Base-by-base conservation (phyloP, 2,329 filamentous ascomycete species). In the Cladosporium oxysporum region DNA sequence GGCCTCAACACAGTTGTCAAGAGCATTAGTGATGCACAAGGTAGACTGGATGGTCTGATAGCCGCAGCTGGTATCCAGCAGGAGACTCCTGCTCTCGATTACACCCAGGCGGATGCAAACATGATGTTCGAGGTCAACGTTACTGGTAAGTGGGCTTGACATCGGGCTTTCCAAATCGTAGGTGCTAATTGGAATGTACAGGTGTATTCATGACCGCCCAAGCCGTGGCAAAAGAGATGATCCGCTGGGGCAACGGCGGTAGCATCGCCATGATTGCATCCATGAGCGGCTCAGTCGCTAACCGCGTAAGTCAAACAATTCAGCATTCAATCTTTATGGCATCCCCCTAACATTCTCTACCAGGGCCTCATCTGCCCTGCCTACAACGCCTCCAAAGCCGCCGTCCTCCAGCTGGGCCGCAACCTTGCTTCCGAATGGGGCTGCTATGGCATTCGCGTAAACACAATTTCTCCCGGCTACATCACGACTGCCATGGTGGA, bases 401-500 rank as follows among this genome's bases (percentile, higher is more conserved):
- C 85, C 3, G 90, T 93, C 5, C 78, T 91, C 63, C 90, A 92
- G 77, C 84, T 93, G 1, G 87, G 79, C 0, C 86, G 89, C 66
- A 91, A 89, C 75, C 82, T 93, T 10, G 90, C 90, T 1, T 79
- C 85, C 11, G 91, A 93, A 76, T 92, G 90, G 90, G 90, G 90
- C 57, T 77, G 82, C 70, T 79, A 90, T 75, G 87, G 87, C 44
- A 93, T 95, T 73, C 86, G 91, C 2, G 89, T 94, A 68, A 94
- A 95, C 80, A 92, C 90, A 16, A 86, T 95, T 69, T 92, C 89
- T 23, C 91, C 91, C 0, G 91, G 91, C 47, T 92, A 93, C 76
- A 92, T 93, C 73, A 85, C 90, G 26, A 93, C 91, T 1, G 87
- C 90, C 26, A 96, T 97, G 93, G 91, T 94, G 1, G 87, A 91